Conservation (phyloP, 805 yeast species). For the Starmerella sp. region DNA sequence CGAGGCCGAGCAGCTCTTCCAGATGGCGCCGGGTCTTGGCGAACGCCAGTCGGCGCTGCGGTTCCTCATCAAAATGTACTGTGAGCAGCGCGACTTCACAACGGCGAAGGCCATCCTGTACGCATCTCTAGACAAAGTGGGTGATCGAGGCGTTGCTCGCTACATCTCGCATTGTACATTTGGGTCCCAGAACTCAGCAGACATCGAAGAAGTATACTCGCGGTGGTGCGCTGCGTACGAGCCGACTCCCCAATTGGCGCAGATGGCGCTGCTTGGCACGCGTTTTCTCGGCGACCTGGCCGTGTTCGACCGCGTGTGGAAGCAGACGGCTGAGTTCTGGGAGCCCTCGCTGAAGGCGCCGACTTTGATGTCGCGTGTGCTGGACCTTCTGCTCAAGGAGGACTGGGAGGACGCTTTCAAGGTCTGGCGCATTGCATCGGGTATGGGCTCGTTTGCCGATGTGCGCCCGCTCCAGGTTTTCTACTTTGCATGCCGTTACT, state of each 20-base stretch:
- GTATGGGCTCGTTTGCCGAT: not conserved
- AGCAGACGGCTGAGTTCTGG: not conserved
- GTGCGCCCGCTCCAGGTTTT: not conserved
- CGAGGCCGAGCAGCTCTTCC: constrained; percentile 11
- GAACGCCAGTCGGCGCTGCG: constrained; percentile 13
- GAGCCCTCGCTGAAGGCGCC: constrained; percentile 10
- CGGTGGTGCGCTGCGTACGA: not conserved
- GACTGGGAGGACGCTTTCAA: constrained; percentile 7
- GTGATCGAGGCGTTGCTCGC: constrained; percentile 9
- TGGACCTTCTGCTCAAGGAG: constrained; percentile 6
- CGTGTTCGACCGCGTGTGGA: constrained; percentile 9
- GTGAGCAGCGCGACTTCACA: constrained; percentile 18
- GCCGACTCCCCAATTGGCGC: constrained; percentile 8
- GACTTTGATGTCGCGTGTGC: constrained; percentile 5
- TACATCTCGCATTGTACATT: constrained; percentile 13
- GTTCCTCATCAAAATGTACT: constrained; percentile 13
- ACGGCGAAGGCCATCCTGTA: constrained; percentile 19
- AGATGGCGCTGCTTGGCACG: constrained; percentile 15
- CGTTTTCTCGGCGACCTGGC: constrained; percentile 13
- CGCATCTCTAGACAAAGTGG: constrained; percentile 8
- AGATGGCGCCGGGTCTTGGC: constrained; percentile 10
- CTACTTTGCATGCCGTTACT: constrained; percentile 11
- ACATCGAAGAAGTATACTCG: constrained; percentile 11
- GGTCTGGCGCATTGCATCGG: constrained; percentile 10
- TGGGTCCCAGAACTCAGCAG: constrained; percentile 14